phyloP scores from a whole-genome alignment of 352 stramenopile genomes.

The Phytophthora podocarpi region DNA sequence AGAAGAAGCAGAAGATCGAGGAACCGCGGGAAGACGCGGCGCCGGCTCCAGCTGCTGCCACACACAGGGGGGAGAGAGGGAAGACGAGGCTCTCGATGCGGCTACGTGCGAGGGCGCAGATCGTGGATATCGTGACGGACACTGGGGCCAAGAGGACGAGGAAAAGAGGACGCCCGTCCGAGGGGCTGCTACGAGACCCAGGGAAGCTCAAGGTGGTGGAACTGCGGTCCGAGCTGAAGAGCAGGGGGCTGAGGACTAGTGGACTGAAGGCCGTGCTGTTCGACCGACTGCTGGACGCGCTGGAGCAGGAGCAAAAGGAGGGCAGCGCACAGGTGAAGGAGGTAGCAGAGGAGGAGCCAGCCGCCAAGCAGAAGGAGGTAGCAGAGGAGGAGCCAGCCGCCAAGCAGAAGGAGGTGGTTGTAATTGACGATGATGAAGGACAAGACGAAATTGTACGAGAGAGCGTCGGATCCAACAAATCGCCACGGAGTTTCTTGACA shows the following conservation, averaged over 20 bases:
- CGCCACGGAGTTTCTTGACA: neutral
- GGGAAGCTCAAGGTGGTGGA: slow-evolving; percentile 55
- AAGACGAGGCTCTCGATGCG: slow-evolving; percentile 17
- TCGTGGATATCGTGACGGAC: neutral
- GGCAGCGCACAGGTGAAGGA: slow-evolving; percentile 27
- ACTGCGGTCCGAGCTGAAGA: slow-evolving; percentile 62
- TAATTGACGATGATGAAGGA: slow-evolving; percentile 24
- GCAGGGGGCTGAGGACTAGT: slow-evolving; percentile 51
- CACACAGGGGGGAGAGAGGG: neutral
- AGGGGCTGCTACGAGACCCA: slow-evolving; percentile 14
- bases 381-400: slow-evolving; percentile 24
- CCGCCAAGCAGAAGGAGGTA: slow-evolving; percentile 27
- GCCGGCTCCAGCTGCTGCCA: neutral
- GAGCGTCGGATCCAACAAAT: slow-evolving; percentile 42
- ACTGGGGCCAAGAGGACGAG: slow-evolving; percentile 31
- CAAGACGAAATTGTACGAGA: slow-evolving; percentile 71
- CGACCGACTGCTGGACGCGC: slow-evolving; percentile 51
- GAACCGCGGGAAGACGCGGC: neutral
- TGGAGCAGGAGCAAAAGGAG: slow-evolving; percentile 45
- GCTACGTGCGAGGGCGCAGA: slow-evolving; percentile 1
- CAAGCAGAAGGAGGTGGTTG: slow-evolving; percentile 12
- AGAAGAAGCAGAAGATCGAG: slow-evolving; percentile 36
- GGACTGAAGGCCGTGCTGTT: slow-evolving; percentile 64
- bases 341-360: slow-evolving; percentile 23
- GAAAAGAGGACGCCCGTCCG: slow-evolving; percentile 42